Evolutionary conservation across 2,329 filamentous ascomycete genomes (phyloP).

Genomic region (Fusarium solani-melongenae): DNA sequence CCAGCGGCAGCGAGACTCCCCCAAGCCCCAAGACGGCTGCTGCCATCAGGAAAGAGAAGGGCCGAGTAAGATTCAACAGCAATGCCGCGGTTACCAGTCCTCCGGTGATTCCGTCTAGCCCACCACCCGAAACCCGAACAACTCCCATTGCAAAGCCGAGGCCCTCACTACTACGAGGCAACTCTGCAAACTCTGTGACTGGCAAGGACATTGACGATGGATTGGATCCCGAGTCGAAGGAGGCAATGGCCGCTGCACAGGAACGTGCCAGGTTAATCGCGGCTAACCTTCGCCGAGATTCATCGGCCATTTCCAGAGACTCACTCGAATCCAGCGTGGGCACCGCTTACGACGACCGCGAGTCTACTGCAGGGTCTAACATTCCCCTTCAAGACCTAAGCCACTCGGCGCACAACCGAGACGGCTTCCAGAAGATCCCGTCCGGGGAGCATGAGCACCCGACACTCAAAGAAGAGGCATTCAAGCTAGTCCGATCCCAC

Average conservation of each 20-base stretch:
- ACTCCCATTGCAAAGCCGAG: constrained; percentile 44
- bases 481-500: constrained; percentile 57
- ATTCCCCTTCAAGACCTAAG: constrained; percentile 50
- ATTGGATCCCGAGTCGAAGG: constrained; percentile 48
- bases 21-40: constrained; percentile 26
- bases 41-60: constrained; percentile 54
- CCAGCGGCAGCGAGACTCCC: constrained; percentile 12
- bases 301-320: constrained; percentile 47
- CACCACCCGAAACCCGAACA: constrained; percentile 26
- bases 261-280: constrained; percentile 56
- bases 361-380: constrained; percentile 36
- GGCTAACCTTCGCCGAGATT: constrained; percentile 51
- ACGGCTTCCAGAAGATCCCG: constrained; percentile 33
- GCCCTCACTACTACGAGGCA: constrained; percentile 57
- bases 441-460: constrained; percentile 17
- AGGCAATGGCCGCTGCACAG: constrained; percentile 52
- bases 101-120: constrained; percentile 27
- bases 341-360: constrained; percentile 43
- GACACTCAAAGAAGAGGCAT: constrained; percentile 49
- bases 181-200: constrained; percentile 53
- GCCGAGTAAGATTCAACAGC: constrained; percentile 61
- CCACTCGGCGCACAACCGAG: constrained; percentile 16
- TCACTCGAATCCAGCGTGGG: constrained; percentile 53
- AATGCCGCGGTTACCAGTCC: constrained; percentile 50
- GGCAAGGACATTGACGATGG: constrained; percentile 44